Percentiles rank a stretch among this genome's conserved stretches.
These are phyloP conservation scores for Phlegmacium glaucopus DNA, from an alignment of 768 basidiomycete species.

Conservation along the genomic window DNA sequence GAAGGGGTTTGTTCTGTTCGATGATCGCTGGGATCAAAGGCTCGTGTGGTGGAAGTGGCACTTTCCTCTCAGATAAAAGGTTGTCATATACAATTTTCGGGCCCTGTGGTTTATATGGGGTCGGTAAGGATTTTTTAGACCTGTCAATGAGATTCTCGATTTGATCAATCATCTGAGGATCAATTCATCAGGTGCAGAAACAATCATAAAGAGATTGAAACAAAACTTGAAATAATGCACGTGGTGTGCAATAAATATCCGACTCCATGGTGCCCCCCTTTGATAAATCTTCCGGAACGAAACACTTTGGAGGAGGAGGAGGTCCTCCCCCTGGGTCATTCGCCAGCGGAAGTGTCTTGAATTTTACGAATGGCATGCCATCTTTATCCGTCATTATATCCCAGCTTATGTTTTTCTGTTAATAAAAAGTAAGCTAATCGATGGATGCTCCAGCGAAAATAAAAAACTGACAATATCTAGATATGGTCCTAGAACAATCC, in stretches of 20 bases:
- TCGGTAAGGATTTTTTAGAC: neutral
- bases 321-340: neutral
- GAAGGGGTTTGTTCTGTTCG: neutral
- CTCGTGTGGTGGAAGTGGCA: neutral
- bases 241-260: neutral
- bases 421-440: neutral
- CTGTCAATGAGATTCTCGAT: neutral
- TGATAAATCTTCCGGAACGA: neutral
- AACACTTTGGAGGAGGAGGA: neutral
- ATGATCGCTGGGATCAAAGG: neutral
- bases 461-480: neutral
- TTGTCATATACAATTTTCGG: neutral
- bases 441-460: neutral
- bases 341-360: neutral
- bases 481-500: neutral
- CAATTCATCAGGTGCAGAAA: neutral
- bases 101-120: neutral
- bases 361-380: neutral
- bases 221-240: neutral
- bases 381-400: neutral
- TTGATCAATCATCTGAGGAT: neutral
- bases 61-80: neutral
- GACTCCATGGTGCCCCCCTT: neutral
- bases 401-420: neutral
- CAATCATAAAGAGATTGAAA: neutral